Evolutionary conservation across 306 rosid genomes (phyloP), one percentile per base, ranked within the genome.

Genomic region (Delonix regia): DNA sequence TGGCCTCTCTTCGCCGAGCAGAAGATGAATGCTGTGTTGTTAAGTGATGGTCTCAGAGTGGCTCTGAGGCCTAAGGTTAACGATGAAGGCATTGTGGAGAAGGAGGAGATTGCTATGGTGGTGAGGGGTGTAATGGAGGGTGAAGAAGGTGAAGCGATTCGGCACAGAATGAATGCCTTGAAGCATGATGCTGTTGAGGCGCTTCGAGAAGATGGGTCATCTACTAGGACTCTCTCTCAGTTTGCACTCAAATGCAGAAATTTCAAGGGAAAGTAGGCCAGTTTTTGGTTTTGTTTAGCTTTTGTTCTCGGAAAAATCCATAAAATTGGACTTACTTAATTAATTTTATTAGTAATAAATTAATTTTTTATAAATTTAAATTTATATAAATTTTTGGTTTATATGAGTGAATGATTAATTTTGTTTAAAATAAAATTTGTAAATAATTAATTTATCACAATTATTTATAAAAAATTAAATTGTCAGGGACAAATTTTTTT

Each of bases 1-100:
- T 83, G 84, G 84, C 87, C 84, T 42, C 81, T 79, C 10, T 83
- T 83, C 63, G 84, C 84, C 0, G 84, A 83, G 55, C 87, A 83
- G 69, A 83, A 44, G 21, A 55, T 83, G 78, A 79, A 83, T 62
- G 81, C 87, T 0, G 81, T 28, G 24, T 13, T 79, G 75, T 12
- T 44, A 44, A 42, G 7, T 42, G 51, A 42, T 68, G 53, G 4
- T n/a, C 10, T 67, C 0, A 24, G 14, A 30, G 73, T 68, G 55
- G 73, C 38, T 13, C 0, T 44, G 7, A 44, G 38, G 19, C 38
- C 73, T 6, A 68, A 13, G 7, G 9, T 11, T 44, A 25, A 44
- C 0, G 39, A 68, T 13, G 36, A 19, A 38, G 73, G 56, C 21
- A 24, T 42, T 25, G 73, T 68, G 18, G 30, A 22, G 6, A 64